Evolutionary conservation across 176 grass and related monocot genomes (phyloP), one percentile per base, ranked within the genome.

Genomic region (Saccharum officinarum): DNA sequence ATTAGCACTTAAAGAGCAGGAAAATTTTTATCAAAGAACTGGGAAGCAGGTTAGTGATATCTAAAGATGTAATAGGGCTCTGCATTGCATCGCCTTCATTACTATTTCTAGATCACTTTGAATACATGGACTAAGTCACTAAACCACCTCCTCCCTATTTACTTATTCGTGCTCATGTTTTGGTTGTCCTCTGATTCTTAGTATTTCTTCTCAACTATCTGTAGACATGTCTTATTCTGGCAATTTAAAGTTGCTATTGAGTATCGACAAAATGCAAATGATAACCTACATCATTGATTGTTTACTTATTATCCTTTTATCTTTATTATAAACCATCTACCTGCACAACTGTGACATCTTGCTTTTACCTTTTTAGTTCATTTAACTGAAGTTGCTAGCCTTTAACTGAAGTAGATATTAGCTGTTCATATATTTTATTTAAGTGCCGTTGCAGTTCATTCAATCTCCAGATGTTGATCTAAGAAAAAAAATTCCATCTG

Each of bases 1-100:
- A 40, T 31, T 88, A 80, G 85, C 83, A 83, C 60, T 97, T 94
- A 47, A 94, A 83, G 87, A 97, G 71, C 82, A 94, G 4, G 87
- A 97, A 83, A 84, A 23, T 28, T 41, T 75, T 71, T 83, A 66
- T 66, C 60, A 54, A 79, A 83, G 55, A 85, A 76, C 63, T 85
- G 89, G 75, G 87, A 87, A 92, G 33, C 91, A 92, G 85, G 94
- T 97, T 79, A 74, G 81, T 75, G 55, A 8, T 78, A 71, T 82
- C 22, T 34, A 70, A 62, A 69, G 14, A 59, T 67, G 36, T 10
- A 61, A 25, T 61, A 61, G 10, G 10, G 57, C n/a, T 25, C 57
- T 25, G n/a, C n/a, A 67, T 7, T 31, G 36, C 12, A n/a, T 76
- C 31, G 1, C 74, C 16, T 72, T 73, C 25, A 64, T 82, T 82